These are phyloP conservation scores for Aureobasidium musti DNA, from an alignment of 2,329 filamentous ascomycete genomes.

Conservation along the genomic window DNA sequence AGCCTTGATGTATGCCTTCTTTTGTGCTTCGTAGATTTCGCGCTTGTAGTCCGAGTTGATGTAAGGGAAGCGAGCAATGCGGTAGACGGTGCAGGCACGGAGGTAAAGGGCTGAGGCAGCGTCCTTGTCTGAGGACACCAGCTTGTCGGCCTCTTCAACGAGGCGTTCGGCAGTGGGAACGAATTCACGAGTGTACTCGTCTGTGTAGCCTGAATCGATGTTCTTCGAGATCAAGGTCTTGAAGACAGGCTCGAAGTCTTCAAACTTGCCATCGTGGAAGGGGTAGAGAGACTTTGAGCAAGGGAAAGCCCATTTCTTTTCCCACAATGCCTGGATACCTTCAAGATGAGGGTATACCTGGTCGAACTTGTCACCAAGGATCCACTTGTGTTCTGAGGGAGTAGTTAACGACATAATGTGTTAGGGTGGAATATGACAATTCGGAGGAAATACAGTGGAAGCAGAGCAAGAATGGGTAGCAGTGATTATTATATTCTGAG, in stretches of 20 bases:
- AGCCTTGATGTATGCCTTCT: constrained; percentile 43
- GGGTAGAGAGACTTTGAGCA: constrained; percentile 39
- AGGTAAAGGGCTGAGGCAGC: constrained; percentile 42
- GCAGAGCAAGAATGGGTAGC: not conserved
- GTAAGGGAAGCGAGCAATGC: constrained; percentile 44
- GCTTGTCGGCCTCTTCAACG: constrained; percentile 38
- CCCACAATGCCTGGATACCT: constrained; percentile 58
- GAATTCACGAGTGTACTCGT: constrained; percentile 44
- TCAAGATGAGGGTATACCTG: constrained; percentile 58
- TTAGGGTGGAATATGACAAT: not conserved
- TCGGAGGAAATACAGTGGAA: not conserved
- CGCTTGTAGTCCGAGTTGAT: constrained; percentile 43
- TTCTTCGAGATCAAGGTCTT: constrained; percentile 41
- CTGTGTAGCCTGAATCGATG: constrained; percentile 45
- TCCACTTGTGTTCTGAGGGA: constrained; percentile 36
- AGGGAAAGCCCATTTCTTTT: constrained; percentile 44
- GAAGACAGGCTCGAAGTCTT: constrained; percentile 46
- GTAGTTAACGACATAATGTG: constrained; percentile 27
- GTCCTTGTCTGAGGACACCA: constrained; percentile 35
- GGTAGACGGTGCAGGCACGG: constrained; percentile 43
- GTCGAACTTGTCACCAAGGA: constrained; percentile 52
- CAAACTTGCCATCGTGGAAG: constrained; percentile 43
- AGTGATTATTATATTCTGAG: not conserved
- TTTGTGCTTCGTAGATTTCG: constrained; percentile 42
- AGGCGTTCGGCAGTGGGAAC: constrained; percentile 41